phyloP scores from a whole-genome alignment of 139 green algal genomes.

The Limnomonas spitsbergensis region DNA sequence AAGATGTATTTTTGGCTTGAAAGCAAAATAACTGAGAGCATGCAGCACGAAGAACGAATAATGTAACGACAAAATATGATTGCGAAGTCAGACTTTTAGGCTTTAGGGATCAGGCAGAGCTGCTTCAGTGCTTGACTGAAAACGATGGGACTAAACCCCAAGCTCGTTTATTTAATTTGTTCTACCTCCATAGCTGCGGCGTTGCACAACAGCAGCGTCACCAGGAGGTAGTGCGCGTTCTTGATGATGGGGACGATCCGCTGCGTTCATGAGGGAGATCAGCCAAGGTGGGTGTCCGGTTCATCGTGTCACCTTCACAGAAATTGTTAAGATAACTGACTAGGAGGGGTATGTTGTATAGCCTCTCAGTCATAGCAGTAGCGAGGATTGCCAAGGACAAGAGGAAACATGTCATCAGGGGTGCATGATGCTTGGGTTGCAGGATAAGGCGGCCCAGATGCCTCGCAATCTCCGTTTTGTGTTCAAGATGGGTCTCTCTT shows the following conservation, averaged over 20 bases:
- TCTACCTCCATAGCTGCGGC: constrained; percentile 52
- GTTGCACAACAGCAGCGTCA: constrained; percentile 74
- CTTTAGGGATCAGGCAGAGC: not conserved
- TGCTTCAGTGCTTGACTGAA: not conserved
- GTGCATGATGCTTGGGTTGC: no score
- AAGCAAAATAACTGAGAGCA: constrained; percentile 10
- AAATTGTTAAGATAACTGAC: no score
- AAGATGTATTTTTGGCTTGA: no score
- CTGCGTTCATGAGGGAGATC: not conserved
- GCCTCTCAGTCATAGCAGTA: not conserved
- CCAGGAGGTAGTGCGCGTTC: constrained; percentile 61
- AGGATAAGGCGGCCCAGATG: no score
- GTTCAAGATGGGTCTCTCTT: no score
- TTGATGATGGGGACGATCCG: constrained; percentile 36
- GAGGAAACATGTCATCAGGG: not conserved
- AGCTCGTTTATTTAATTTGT: not conserved
- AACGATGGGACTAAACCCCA: not conserved
- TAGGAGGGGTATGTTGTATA: no score
- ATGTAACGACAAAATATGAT: no score
- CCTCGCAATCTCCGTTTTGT: no score
- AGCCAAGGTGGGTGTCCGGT: not conserved
- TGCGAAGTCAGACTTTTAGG: no score
- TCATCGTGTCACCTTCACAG: no score
- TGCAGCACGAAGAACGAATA: no score
- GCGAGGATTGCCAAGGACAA: not conserved